Percentiles rank a stretch among this genome's conserved stretches.
These are phyloP conservation scores for Fusarium staphyleae DNA, from an alignment of 2,329 filamentous ascomycete species.

Conservation along the genomic window DNA sequence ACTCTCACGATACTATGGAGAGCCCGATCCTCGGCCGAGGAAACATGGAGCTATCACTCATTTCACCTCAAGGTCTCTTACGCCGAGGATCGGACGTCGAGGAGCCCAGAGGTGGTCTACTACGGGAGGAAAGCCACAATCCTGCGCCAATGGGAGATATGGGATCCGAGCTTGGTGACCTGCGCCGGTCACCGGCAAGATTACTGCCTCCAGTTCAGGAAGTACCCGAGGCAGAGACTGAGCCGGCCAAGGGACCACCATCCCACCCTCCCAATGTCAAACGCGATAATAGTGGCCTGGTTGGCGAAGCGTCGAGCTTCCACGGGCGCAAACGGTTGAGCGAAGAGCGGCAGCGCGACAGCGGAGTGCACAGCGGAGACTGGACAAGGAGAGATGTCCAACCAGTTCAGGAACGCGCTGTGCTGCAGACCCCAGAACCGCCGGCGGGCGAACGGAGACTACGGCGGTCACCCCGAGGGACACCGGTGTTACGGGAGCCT, in stretches of 20 bases:
- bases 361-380: slow-evolving; percentile 63
- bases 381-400: slow-evolving; percentile 46
- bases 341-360: slow-evolving; percentile 57
- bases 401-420: slow-evolving; percentile 29
- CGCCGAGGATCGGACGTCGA: slow-evolving; percentile 43
- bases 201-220: slow-evolving; percentile 62
- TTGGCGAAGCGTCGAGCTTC: slow-evolving; percentile 53
- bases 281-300: slow-evolving; percentile 64
- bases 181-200: slow-evolving; percentile 53
- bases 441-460: slow-evolving; percentile 37
- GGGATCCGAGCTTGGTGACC: slow-evolving; percentile 46
- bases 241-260: slow-evolving; percentile 21
- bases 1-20: slow-evolving; percentile 45
- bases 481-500: slow-evolving; percentile 52
- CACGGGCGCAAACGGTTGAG: slow-evolving; percentile 46
- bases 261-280: slow-evolving; percentile 44
- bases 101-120: slow-evolving; percentile 42
- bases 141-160: slow-evolving; percentile 32
- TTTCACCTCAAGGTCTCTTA: slow-evolving; percentile 40
- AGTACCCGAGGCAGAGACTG: slow-evolving; percentile 55
- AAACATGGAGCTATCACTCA: slow-evolving; percentile 27
- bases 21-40: slow-evolving; percentile 50
- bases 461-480: slow-evolving; percentile 46
- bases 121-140: slow-evolving; percentile 43
- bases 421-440: slow-evolving; percentile 42